Evolutionary conservation across 2,329 filamentous ascomycete species (phyloP).

Genomic region (Claviceps purpurea): DNA sequence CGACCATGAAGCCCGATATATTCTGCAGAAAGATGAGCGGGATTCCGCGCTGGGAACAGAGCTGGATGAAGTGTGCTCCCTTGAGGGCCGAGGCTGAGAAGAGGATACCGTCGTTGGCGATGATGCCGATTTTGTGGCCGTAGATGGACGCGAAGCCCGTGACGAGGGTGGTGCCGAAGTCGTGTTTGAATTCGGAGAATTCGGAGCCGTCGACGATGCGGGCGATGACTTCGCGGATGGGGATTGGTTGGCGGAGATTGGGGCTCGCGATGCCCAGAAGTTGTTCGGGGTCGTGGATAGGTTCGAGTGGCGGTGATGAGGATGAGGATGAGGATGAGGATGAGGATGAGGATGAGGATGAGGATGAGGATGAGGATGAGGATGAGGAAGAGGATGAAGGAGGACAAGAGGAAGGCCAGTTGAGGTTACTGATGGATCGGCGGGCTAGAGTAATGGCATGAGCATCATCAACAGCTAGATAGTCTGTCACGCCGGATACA

Average conservation of each 20-base stretch:
- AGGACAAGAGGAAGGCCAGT: slow-evolving; percentile 52
- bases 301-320: slow-evolving; percentile 50
- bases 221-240: slow-evolving; percentile 81
- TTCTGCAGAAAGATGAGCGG: slow-evolving; percentile 92
- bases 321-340: no score
- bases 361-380: slow-evolving; percentile 2
- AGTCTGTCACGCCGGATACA: slow-evolving; percentile 87
- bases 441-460: slow-evolving; percentile 80
- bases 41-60: slow-evolving; percentile 80
- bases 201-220: slow-evolving; percentile 82
- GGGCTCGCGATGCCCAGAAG: slow-evolving; percentile 80
- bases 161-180: slow-evolving; percentile 79
- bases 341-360: no score
- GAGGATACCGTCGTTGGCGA: slow-evolving; percentile 92
- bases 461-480: slow-evolving; percentile 85
- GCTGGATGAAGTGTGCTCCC: slow-evolving; percentile 91
- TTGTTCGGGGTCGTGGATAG: slow-evolving; percentile 66
- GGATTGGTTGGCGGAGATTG: slow-evolving; percentile 74
- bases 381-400: slow-evolving; percentile 14
- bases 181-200: slow-evolving; percentile 88
- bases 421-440: slow-evolving; percentile 74
- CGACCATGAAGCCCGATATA: slow-evolving; percentile 97
- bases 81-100: slow-evolving; percentile 84
- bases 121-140: slow-evolving; percentile 79
- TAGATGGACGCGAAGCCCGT: slow-evolving; percentile 87